Conservation (phyloP, 192 early-diverging fungal genomes). For the Backusella macrospora region DNA sequence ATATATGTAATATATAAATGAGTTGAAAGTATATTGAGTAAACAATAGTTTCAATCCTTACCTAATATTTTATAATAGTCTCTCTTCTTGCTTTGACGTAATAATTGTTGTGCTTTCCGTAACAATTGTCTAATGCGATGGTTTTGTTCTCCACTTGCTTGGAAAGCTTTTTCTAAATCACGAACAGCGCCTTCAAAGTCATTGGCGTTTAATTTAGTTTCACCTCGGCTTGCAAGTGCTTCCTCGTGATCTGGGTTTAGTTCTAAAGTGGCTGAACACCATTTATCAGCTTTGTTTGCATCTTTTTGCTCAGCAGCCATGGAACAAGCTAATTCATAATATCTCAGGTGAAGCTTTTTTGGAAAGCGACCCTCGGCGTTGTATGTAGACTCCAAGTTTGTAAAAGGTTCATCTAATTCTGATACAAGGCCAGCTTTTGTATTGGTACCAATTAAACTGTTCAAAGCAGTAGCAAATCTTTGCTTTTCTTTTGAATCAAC, state of each 20-base stretch:
- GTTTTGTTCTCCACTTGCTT: constrained; percentile 59
- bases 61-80: constrained; percentile 96
- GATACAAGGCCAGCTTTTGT: constrained; percentile 33
- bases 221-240: constrained; percentile 71
- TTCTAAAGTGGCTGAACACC: constrained; percentile 74
- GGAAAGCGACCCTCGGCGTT: constrained; percentile 43
- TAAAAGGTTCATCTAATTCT: constrained; percentile 38
- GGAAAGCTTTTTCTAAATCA: constrained; percentile 74
- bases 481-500: constrained; percentile 54
- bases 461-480: constrained; percentile 60
- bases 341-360: constrained; percentile 43
- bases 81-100: constrained; percentile 62
- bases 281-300: constrained; percentile 52
- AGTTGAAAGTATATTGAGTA: not conserved
- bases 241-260: constrained; percentile 74
- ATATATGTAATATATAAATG: not conserved
- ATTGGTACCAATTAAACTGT: constrained; percentile 56
- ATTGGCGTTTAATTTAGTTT: constrained; percentile 66
- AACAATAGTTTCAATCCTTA: not conserved
- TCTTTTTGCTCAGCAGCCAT: constrained; percentile 60
- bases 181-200: constrained; percentile 79
- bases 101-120: constrained; percentile 62
- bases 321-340: constrained; percentile 59
- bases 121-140: constrained; percentile 57
- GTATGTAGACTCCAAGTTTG: not conserved